phyloP scores from a whole-genome alignment of 768 basidiomycete genomes.

The Boletellus emodensis region DNA sequence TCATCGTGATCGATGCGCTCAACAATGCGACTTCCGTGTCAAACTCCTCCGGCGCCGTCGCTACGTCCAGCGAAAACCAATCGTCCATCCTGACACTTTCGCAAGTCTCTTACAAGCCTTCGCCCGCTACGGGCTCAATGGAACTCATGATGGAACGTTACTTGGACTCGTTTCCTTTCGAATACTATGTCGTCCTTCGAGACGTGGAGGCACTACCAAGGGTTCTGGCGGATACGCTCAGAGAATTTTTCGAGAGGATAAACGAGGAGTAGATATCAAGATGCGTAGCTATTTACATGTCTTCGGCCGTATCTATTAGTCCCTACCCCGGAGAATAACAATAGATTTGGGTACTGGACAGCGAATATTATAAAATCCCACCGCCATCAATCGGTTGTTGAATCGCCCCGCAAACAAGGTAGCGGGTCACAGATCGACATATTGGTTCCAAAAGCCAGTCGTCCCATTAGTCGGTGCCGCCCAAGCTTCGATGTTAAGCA shows the following conservation, averaged over 20 bases:
- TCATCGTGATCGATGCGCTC: constrained; percentile 91
- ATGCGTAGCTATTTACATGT: not conserved
- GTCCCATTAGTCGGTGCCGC: constrained; percentile 75
- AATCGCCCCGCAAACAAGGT: not conserved
- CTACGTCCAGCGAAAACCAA: constrained; percentile 30
- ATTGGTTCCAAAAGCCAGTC: constrained; percentile 77
- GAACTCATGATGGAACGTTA: constrained; percentile 87
- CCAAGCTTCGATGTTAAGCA: constrained; percentile 58
- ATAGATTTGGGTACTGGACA: no score
- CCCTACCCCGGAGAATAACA: no score
- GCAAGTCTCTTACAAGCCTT: constrained; percentile 75
- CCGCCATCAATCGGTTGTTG: not conserved
- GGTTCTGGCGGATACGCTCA: constrained; percentile 80
- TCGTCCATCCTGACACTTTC: constrained; percentile 92
- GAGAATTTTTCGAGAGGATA: constrained; percentile 87
- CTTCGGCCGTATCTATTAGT: not conserved
- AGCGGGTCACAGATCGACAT: constrained; percentile 36
- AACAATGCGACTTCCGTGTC: constrained; percentile 39
- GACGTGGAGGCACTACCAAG: constrained; percentile 90
- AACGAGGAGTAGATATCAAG: constrained; percentile 51
- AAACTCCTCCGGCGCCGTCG: constrained; percentile 5
- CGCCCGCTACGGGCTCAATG: constrained; percentile 54
- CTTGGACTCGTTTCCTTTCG: constrained; percentile 95
- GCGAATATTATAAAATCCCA: not conserved
- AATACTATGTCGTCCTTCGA: constrained; percentile 92